Evolutionary conservation across 352 stramenopile species (phyloP).

Genomic region (Phytophthora aleatoria): DNA sequence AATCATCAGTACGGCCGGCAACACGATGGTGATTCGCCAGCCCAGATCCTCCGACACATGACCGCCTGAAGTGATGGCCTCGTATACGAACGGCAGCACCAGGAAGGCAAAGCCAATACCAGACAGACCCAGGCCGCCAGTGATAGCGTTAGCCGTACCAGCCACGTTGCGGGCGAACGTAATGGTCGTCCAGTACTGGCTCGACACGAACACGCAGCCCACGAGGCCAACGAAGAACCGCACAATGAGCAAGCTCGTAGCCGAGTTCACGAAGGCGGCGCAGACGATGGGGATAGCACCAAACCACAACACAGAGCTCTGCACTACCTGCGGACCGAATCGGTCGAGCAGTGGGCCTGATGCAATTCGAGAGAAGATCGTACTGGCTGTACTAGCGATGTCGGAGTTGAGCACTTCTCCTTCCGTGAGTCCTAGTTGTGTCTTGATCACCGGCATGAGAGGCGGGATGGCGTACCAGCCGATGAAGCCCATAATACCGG

Average conservation of each 20-base stretch:
- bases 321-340: slow-evolving; percentile 87
- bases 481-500: slow-evolving; percentile 93
- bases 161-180: slow-evolving; percentile 96
- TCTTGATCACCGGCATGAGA: slow-evolving; percentile 92
- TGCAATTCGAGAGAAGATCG: slow-evolving; percentile 92
- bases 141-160: slow-evolving; percentile 93
- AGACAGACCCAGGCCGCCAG: slow-evolving; percentile 92
- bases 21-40: slow-evolving; percentile 91
- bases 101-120: slow-evolving; percentile 92
- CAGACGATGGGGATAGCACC: slow-evolving; percentile 87
- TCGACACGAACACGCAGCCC: slow-evolving; percentile 94
- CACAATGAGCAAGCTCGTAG: slow-evolving; percentile 76
- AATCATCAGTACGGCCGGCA: slow-evolving; percentile 90
- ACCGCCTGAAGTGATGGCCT: slow-evolving; percentile 69
- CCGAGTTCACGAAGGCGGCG: slow-evolving; percentile 88
- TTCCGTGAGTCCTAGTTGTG: slow-evolving; percentile 83
- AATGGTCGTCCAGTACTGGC: slow-evolving; percentile 94
- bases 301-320: slow-evolving; percentile 82
- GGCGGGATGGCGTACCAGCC: slow-evolving; percentile 95
- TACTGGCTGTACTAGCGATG: slow-evolving; percentile 91
- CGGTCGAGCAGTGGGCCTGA: slow-evolving; percentile 93
- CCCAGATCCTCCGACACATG: slow-evolving; percentile 76
- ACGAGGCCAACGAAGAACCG: slow-evolving; percentile 96
- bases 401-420: slow-evolving; percentile 92
- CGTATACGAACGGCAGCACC: slow-evolving; percentile 89